Evolutionary conservation across 139 green algal species (phyloP), one percentile per base, ranked within the genome.

Genomic region (Astrephomene gubernaculifera): DNA sequence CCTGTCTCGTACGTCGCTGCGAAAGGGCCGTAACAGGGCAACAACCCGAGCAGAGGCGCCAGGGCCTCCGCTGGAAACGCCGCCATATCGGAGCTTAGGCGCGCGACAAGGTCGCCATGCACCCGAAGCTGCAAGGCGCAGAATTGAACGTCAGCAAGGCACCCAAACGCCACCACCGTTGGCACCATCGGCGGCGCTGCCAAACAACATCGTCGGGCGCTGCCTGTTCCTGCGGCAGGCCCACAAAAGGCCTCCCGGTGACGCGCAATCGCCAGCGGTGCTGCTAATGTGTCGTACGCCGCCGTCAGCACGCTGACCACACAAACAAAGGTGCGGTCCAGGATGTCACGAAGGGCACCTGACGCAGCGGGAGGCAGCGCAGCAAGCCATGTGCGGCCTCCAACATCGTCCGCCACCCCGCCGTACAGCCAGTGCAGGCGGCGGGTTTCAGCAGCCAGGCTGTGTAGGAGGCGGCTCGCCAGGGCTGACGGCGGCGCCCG

Each of bases 121-220:
- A 27, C 35, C 12, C 65, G 65, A 6, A 86, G 33, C 35, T 68
- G 79, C 29, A 86, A 10, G 4, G 24, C 45, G 9, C 65, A 79
- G 64, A 86, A 86, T 49, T 86, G 79, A 35, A 86, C 2, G 65
- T 86, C 79, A 12, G 79, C 45, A 25, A 78, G 65, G 4, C 36
- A 65, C 0, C 45, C 79, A 3, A 86, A 57, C 25, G 63, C 49
- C 45, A 35, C 52, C 19, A 33, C 65, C 6, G 65, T 35, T 9
- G 31, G 35, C 29, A 6, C 22, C 4, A 3, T 9, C 2, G 2
- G 29, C 6, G 33, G 63, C 25, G 63, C 79, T 1, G 31, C 43
- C 4, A n/a, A n/a, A n/a, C n/a, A n/a, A n/a, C n/a, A n/a, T n/a
- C n/a, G n/a, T n/a, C n/a, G n/a, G n/a, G n/a, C n/a, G n/a, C n/a